These are phyloP conservation scores for Penicillium hordei DNA, from an alignment of 2,329 filamentous ascomycete genomes.

Conservation along the genomic window DNA sequence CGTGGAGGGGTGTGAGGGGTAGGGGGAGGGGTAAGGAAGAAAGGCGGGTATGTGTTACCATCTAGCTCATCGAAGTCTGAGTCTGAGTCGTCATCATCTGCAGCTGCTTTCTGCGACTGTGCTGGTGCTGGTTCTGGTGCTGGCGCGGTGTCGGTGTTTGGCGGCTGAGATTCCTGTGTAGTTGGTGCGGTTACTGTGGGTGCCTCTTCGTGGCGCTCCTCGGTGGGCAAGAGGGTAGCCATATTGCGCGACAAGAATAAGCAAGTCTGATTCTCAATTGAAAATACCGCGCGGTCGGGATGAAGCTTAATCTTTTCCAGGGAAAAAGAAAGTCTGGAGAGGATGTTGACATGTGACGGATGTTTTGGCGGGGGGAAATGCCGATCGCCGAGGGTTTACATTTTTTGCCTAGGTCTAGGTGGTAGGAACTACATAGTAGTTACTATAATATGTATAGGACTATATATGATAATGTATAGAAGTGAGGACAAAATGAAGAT, in stretches of 20 bases:
- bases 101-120: background rate
- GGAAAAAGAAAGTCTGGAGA: slow-evolving; percentile 7
- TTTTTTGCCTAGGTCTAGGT: background rate
- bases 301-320: background rate
- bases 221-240: background rate
- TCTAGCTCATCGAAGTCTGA: slow-evolving; percentile 95
- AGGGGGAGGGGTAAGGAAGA: background rate
- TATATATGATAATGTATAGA: background rate
- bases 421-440: background rate
- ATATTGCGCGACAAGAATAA: background rate
- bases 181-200: background rate
- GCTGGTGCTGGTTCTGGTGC: background rate
- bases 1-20: background rate
- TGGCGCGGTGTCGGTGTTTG: background rate
- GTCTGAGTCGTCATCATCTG: slow-evolving; percentile 66
- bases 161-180: background rate
- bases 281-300: background rate
- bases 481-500: background rate
- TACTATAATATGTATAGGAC: background rate
- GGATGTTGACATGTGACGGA: slow-evolving; percentile 25
- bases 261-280: background rate
- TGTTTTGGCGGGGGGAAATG: slow-evolving; percentile 28
- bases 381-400: slow-evolving; percentile 26
- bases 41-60: slow-evolving; percentile 51
- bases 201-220: background rate